These are phyloP conservation scores for Stemphylium beticola DNA, from an alignment of 2,329 filamentous ascomycete genomes.

Conservation along the genomic window DNA sequence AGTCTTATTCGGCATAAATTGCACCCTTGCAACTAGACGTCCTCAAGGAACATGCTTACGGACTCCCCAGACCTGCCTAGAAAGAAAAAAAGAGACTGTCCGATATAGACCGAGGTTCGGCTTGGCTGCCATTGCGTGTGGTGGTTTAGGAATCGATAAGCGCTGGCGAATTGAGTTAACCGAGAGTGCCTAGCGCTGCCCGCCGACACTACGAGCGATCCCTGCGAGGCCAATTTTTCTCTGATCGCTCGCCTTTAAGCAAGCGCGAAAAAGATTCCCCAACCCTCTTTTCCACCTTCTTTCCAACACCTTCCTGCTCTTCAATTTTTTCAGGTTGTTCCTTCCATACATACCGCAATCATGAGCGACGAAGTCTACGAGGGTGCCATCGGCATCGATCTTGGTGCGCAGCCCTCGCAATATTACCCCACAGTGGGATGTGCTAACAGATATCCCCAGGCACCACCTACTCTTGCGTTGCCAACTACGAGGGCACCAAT, in stretches of 20 bases:
- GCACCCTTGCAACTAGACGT: not conserved
- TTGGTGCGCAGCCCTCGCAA: constrained; percentile 67
- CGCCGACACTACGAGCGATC: constrained; percentile 16
- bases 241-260: constrained; percentile 22
- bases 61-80: not conserved
- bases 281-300: constrained; percentile 35
- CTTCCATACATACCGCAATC: constrained; percentile 53
- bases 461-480: constrained; percentile 99
- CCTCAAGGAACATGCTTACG: not conserved
- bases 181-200: constrained; percentile 13
- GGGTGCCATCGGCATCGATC: constrained; percentile 99
- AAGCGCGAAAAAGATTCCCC: constrained; percentile 18
- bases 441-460: constrained; percentile 62
- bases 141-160: constrained; percentile 14
- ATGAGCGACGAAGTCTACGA: constrained; percentile 99
- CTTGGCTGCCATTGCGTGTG: not conserved
- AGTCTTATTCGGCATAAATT: not conserved
- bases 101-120: not conserved
- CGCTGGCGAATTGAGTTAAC: constrained; percentile 13
- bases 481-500: constrained; percentile 98
- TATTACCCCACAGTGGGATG: constrained; percentile 37
- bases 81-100: not conserved
- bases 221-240: constrained; percentile 20
- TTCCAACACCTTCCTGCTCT: constrained; percentile 39
- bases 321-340: constrained; percentile 37